Percentiles rank a stretch among this genome's conserved stretches.
Evolutionary conservation across 331 rosid genomes (phyloP).

Genomic region (Quercus lobata): DNA sequence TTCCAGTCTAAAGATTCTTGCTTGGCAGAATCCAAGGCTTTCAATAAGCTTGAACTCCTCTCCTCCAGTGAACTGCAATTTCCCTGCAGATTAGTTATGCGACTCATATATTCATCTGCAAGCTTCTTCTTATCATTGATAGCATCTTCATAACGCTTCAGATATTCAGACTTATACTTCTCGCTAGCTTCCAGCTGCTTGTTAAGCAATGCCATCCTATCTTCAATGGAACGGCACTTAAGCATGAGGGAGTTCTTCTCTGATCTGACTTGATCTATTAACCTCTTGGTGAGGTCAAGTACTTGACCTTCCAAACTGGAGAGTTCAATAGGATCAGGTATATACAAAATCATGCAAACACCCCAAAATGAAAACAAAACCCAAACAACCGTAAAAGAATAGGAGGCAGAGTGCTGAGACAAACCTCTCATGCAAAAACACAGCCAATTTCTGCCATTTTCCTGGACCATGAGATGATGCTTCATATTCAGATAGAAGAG

Average conservation of each 20-base stretch:
- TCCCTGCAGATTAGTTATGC: slow-evolving; percentile 73
- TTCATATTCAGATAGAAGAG: slow-evolving; percentile 76
- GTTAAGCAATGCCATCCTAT: slow-evolving; percentile 56
- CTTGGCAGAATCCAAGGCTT: slow-evolving; percentile 65
- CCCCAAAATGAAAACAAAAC: neutral
- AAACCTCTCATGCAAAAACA: slow-evolving; percentile 81
- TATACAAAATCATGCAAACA: neutral
- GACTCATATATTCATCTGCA: slow-evolving; percentile 79
- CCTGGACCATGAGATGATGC: slow-evolving; percentile 77
- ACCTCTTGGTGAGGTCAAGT: slow-evolving; percentile 66
- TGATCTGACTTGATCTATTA: slow-evolving; percentile 75
- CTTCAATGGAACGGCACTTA: slow-evolving; percentile 71
- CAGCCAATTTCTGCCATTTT: slow-evolving; percentile 82
- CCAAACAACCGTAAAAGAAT: neutral
- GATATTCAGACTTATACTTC: slow-evolving; percentile 68
- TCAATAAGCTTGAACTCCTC: slow-evolving; percentile 58
- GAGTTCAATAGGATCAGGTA: slow-evolving; percentile 8
- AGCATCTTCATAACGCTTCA: slow-evolving; percentile 83
- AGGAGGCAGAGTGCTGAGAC: slow-evolving; percentile 1
- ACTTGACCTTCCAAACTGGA: slow-evolving; percentile 89
- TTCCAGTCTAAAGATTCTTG: slow-evolving; percentile 84
- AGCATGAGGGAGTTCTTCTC: slow-evolving; percentile 65
- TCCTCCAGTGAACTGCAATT: slow-evolving; percentile 66
- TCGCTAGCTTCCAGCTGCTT: slow-evolving; percentile 84
- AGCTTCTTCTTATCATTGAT: slow-evolving; percentile 75